Base-by-base conservation (phyloP, 1,284 basidiomycete genomes). In the Phenoliferia sp. region DNA sequence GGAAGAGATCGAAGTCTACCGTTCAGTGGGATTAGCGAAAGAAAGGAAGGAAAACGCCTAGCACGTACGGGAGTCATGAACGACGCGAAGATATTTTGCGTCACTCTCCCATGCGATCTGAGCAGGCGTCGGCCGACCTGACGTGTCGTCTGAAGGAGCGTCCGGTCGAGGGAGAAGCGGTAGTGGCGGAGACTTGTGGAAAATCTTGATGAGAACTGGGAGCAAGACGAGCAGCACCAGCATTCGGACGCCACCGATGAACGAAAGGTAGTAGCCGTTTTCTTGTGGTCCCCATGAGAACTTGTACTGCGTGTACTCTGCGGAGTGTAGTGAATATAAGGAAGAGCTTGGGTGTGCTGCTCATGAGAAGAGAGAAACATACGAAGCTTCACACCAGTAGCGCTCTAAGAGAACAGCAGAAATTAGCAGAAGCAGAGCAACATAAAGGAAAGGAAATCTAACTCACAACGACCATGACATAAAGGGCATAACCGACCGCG, bases 1-100 rank as follows among this genome's bases (percentile, higher is more conserved):
- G 65, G 33, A 54, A 16, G 15, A 73, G 63, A 60, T 74, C 73
- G n/a, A 74, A 74, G 50, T 73, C 69, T 71, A 52, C 19, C 17
- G 3, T 29, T 26, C 17, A 7, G 32, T 16, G 33, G 12, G 0
- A 19, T 36, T 26, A 36, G 48, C 33, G 10, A 5, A 4, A 26
- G 0, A 32, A 22, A 22, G 17, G 31, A 50, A 17, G 36, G 32
- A 6, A 28, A 6, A 44, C 15, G 26, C 17, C n/a, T 29, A n/a
- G 32, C n/a, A 67, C 70, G 35, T 10, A 68, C 68, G 71, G 15
- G 68, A 66, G 59, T 74, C 72, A 48, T 68, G 64, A 2, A 72
- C 64, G 28, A 70, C 64, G n/a, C 63, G 62, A n/a, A 73, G 52
- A 66, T 64, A 69, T 28, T 65, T 72, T 34, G 62, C 66, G 39